Base-by-base conservation (phyloP, 1,139 yeast genomes). In the Debaryomyces singareniensis region DNA sequence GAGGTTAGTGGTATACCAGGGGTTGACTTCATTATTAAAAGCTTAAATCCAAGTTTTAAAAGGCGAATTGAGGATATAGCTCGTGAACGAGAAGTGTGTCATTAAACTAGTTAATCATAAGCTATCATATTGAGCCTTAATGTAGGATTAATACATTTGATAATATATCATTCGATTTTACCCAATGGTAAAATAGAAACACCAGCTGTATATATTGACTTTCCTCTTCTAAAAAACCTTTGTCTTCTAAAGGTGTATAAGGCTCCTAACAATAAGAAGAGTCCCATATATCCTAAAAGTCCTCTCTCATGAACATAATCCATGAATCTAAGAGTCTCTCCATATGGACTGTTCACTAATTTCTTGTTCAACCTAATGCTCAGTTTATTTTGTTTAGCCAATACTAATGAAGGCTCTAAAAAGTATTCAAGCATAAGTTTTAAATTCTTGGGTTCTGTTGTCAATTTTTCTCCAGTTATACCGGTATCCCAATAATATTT, bases 301-400 rank as follows among this genome's bases (percentile, higher is more conserved):
- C 78, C 78, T 33, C 51, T 50, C 30, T 55, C 55, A 40, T 69
- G 78, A 14, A 73, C 44, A 13, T 33, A 11, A 35, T 73, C 77
- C 62, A 72, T 54, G 26, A 61, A 54, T 31, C 63, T 48, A 13
- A 72, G 47, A 1, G 36, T 26, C 3, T 51, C 42, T 4, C 63
- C 58, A 38, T 53, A 73, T 9, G 78, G 76, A 36, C 74, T 64
- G 21, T 64, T 62, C 18, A 65, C 63, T 29, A 69, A 45, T 26
- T 53, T 55, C 26, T 38, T 39, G n/a, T 27, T 30, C 5, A 47
- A 36, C 16, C 35, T 35, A 7, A 42, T 30, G 4, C 27, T 31
- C 9, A 26, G 24, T 14, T 28, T 26, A 21, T 21, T 23, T 23
- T 25, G 21, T 22, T 26, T 22, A 11, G 37, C 9, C 13, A 30